phyloP scores from a whole-genome alignment of 2,329 filamentous ascomycete species.

The Fusarium luffae region DNA sequence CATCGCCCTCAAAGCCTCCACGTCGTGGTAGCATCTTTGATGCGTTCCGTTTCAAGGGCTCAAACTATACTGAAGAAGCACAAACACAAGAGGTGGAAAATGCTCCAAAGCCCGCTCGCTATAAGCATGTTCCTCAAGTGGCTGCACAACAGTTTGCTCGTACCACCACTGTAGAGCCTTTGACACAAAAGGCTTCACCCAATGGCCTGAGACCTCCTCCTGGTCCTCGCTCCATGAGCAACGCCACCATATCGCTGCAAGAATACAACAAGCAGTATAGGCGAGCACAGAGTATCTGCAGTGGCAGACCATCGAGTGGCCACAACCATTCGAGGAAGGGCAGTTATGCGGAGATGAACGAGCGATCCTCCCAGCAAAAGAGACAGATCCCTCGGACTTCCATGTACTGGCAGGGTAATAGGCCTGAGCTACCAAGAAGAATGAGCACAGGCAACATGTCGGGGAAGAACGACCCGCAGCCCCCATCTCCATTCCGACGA shows the following conservation, averaged over 20 bases:
- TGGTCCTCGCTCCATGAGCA: conserved; percentile 29
- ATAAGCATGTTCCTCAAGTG: conserved; percentile 64
- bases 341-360: conserved; percentile 48
- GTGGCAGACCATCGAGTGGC: conserved; percentile 49
- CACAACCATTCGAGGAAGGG: conserved; percentile 51
- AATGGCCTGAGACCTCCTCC: conserved; percentile 54
- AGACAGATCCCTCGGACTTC: conserved; percentile 46
- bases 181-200: conserved; percentile 51
- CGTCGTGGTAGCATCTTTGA: conserved; percentile 41
- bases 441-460: conserved; percentile 54
- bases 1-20: conserved; percentile 13
- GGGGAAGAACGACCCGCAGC: conserved; percentile 21
- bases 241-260: conserved; percentile 48
- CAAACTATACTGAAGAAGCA: conserved; percentile 39
- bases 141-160: conserved; percentile 66
- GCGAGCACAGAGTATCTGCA: conserved; percentile 52
- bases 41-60: conserved; percentile 41
- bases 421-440: conserved; percentile 44
- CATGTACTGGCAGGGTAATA: conserved; percentile 40
- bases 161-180: conserved; percentile 60
- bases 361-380: conserved; percentile 26
- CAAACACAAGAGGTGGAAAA: conserved; percentile 35
- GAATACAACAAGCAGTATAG: conserved; percentile 52
- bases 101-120: conserved; percentile 39
- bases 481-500: conserved; percentile 10